These are phyloP conservation scores for Fusarium virguliforme DNA, from an alignment of 2,329 filamentous ascomycete species.

Conservation along the genomic window DNA sequence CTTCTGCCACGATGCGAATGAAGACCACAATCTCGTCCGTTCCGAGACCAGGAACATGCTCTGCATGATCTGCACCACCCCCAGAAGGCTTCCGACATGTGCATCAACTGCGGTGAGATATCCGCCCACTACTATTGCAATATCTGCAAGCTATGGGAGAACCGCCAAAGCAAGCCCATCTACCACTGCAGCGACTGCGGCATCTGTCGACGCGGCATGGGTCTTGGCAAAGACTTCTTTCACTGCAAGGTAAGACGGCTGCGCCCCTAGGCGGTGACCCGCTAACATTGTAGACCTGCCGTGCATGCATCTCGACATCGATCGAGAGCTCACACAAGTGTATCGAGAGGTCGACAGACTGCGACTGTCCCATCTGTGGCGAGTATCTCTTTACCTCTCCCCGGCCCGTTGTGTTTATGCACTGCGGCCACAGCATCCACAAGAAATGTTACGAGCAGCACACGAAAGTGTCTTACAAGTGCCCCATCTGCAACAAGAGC, in stretches of 20 bases:
- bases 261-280: neutral
- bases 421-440: conserved; percentile 96
- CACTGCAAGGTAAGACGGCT: conserved; percentile 86
- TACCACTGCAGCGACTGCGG: conserved; percentile 98
- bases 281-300: conserved; percentile 76
- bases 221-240: conserved; percentile 95
- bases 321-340: conserved; percentile 91
- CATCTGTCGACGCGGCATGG: conserved; percentile 91
- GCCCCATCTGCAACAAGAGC: conserved; percentile 95
- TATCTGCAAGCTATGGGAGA: conserved; percentile 97
- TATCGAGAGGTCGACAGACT: conserved; percentile 94
- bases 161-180: conserved; percentile 90
- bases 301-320: conserved; percentile 92
- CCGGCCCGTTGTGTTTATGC: conserved; percentile 91
- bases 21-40: conserved; percentile 85
- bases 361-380: conserved; percentile 95
- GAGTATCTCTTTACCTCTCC: conserved; percentile 97
- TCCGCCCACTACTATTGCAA: conserved; percentile 93
- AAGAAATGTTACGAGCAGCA: conserved; percentile 90
- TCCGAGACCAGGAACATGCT: conserved; percentile 95
- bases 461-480: conserved; percentile 93
- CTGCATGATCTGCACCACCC: conserved; percentile 93
- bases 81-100: conserved; percentile 88
- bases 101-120: conserved; percentile 81
- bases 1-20: conserved; percentile 89